Evolutionary conservation across 1,284 basidiomycete species (phyloP).

Genomic region (Ceratobasidium sp.): DNA sequence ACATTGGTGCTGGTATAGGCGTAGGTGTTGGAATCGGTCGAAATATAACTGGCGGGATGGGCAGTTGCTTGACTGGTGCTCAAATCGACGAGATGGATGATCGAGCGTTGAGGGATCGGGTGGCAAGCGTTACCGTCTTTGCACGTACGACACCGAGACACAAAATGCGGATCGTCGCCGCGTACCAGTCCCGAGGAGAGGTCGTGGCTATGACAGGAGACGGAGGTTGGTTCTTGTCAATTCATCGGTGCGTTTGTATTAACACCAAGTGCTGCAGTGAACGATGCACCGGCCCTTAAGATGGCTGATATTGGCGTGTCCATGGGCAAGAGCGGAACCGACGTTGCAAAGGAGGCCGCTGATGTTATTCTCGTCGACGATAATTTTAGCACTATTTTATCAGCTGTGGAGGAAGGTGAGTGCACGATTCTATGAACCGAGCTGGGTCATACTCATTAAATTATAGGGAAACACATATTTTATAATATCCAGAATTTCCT

Average conservation of each 20-base stretch:
- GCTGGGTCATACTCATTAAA: too few relatives aligned
- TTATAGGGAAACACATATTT: conserved; percentile 97
- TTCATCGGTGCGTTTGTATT: not conserved
- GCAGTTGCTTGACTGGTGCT: conserved; percentile 76
- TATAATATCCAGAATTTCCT: conserved; percentile 99
- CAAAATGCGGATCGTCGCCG: conserved; percentile 96
- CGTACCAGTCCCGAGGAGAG: conserved; percentile 85
- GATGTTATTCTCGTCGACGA: conserved; percentile 98
- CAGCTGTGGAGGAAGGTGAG: conserved; percentile 92
- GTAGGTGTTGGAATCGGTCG: conserved; percentile 37
- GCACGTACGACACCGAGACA: conserved; percentile 94
- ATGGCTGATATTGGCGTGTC: conserved; percentile 98
- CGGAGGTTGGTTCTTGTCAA: conserved; percentile 62
- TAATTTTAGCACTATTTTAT: conserved; percentile 93
- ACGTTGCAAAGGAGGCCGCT: conserved; percentile 97
- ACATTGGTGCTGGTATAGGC: conserved; percentile 14
- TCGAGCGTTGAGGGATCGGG: conserved; percentile 80
- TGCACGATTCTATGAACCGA: too few relatives aligned
- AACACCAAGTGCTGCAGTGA: conserved; percentile 64
- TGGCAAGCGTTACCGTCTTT: conserved; percentile 83
- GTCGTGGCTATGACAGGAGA: conserved; percentile 99
- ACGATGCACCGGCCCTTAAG: conserved; percentile 95
- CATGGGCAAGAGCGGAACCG: conserved; percentile 96
- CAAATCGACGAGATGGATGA: conserved; percentile 86
- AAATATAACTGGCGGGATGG: conserved; percentile 44